Conservation (phyloP, 2,329 filamentous ascomycete species). For the Exutisphaerella laricina region DNA sequence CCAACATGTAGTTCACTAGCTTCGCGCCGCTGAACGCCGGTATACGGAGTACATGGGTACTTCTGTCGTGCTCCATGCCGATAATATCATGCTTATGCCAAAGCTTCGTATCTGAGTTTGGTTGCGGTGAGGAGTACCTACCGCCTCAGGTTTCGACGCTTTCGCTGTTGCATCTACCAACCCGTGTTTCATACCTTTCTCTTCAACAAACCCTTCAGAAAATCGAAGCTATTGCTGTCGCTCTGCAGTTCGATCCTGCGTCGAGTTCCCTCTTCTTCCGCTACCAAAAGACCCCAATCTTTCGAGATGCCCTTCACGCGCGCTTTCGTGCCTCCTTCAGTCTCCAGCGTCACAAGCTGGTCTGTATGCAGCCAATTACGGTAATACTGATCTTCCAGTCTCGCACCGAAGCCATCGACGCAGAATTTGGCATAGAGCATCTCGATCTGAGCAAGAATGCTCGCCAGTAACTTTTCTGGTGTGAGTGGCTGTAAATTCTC, state of each 20-base stretch:
- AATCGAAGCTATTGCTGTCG: conserved; percentile 98
- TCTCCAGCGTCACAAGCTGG: conserved; percentile 69
- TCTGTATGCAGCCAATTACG: conserved; percentile 72
- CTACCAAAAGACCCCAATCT: conserved; percentile 85
- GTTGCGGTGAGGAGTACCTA: too few species aligned
- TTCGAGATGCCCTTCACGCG: conserved; percentile 78
- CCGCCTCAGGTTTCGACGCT: too few species aligned
- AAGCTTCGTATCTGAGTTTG: too few species aligned
- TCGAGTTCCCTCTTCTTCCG: conserved; percentile 79
- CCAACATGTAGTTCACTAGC: too few species aligned
- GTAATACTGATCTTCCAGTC: conserved; percentile 74
- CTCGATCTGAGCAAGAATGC: conserved; percentile 73
- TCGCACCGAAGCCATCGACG: conserved; percentile 64
- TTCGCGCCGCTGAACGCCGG: too few species aligned
- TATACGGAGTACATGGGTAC: too few species aligned
- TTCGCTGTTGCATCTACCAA: too few species aligned
- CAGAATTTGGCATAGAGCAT: conserved; percentile 70
- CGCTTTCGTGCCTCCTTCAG: conserved; percentile 67
- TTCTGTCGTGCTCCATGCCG: too few species aligned
- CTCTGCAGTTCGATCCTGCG: conserved; percentile 81
- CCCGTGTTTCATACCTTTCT: conserved; percentile 64
- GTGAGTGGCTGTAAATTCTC: conserved; percentile 43
- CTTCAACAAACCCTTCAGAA: conserved; percentile 81
- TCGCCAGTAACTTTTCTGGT: conserved; percentile 74
- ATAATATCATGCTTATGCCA: too few species aligned